Evolutionary conservation across 306 rosid genomes (phyloP), one percentile per base, ranked within the genome.

Genomic region (Rubus parviflorus): DNA sequence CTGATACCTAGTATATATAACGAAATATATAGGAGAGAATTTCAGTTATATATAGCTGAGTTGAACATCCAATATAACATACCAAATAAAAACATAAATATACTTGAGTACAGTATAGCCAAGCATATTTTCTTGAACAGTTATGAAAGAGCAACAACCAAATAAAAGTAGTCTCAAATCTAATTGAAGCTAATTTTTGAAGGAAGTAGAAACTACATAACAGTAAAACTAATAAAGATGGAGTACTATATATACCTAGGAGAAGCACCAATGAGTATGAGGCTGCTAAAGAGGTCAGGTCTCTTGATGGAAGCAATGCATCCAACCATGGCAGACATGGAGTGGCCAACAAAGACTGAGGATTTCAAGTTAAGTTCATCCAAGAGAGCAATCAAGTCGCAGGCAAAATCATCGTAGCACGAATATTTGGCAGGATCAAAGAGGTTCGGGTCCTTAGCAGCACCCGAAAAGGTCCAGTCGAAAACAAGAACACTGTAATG

Each of bases 261-360:
- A 49, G 99, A 92, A 86, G 94, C 91, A 81, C 83, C 85, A 30
- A 95, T 7, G 70, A 95, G 97, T 46, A 95, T n/a, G 74, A 95
- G 93, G 52, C 63, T 72, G 54, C 84, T 87, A 19, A 95, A 95
- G 42, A 95, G 97, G 7, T 85, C 58, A 82, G 99, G 97, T 72
- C 87, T 89, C 62, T 85, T 82, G n/a, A 88, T 70, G 74, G 96
- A 90, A 63, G 99, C 99, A 77, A 95, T 82, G 83, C 97, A 95
- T 30, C 97, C 97, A 78, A 95, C 85, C 90, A 95, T 90, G 53
- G 83, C 97, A 68, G 99, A 92, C 99, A 95, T 92, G 83, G 99
- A 95, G 77, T 95, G 99, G 1, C 99, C 99, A 68, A 89, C 78
- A 70, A 89, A 90, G 68, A 81, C 82, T 23, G 75, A 72, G 17